Evolutionary conservation across 768 basidiomycete species (phyloP).

Genomic region (Russula griseocarnosa): DNA sequence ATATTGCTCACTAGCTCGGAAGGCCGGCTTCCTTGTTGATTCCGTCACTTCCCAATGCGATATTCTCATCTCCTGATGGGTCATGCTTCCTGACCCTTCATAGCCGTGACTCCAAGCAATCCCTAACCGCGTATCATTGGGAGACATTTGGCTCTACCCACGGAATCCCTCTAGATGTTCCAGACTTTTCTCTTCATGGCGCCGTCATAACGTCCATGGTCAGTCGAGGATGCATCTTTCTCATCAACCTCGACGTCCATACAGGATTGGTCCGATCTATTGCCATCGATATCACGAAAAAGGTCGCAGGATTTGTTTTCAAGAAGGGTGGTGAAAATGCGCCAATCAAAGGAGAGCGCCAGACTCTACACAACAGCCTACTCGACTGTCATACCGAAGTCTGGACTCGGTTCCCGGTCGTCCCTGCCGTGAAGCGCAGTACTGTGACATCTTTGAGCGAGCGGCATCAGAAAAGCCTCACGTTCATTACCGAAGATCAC

Average conservation of each 20-base stretch:
- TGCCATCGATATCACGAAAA: constrained; percentile 51
- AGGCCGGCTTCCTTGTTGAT: constrained; percentile 47
- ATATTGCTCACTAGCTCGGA: not conserved
- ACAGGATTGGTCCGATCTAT: constrained; percentile 40
- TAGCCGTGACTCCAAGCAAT: not conserved
- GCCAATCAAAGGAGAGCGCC: constrained; percentile 19
- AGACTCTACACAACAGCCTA: constrained; percentile 40
- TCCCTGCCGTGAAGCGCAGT: constrained; percentile 19
- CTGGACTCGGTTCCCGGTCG: constrained; percentile 19
- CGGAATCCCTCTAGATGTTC: constrained; percentile 42
- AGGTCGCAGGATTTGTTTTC: constrained; percentile 55
- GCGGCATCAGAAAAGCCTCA: constrained; percentile 37
- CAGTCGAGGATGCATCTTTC: constrained; percentile 41
- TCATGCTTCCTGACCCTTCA: constrained; percentile 46
- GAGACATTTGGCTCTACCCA: constrained; percentile 49
- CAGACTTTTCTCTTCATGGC: constrained; percentile 29
- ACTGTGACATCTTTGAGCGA: constrained; percentile 25
- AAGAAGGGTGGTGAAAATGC: constrained; percentile 34
- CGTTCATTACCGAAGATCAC: constrained; percentile 44
- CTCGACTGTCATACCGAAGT: constrained; percentile 23
- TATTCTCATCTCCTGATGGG: constrained; percentile 51
- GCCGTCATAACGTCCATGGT: constrained; percentile 45
- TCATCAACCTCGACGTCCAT: constrained; percentile 40
- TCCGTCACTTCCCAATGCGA: constrained; percentile 34
- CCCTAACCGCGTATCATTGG: constrained; percentile 50